Conservation (phyloP, 768 basidiomycete species). For the Boletus subparvulus region DNA sequence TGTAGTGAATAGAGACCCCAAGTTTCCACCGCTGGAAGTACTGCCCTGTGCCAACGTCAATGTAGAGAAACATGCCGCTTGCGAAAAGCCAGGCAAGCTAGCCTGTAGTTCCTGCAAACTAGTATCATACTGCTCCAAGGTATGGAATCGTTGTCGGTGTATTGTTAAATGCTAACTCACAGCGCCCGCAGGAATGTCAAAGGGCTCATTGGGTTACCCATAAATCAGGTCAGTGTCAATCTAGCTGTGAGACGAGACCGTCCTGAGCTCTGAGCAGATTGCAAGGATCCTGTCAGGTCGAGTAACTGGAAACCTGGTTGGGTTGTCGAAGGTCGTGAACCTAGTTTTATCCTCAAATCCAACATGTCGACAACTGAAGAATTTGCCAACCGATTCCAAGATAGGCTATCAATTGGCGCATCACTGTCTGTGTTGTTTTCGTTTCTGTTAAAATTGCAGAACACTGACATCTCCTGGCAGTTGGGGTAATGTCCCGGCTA, state of each 20-base stretch:
- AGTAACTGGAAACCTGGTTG: slow-evolving; percentile 23
- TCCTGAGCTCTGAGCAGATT: slow-evolving; percentile 14
- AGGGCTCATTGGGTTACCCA: slow-evolving; percentile 40
- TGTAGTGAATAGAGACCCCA: slow-evolving; percentile 10
- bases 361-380: slow-evolving; percentile 8
- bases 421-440: slow-evolving; percentile 21
- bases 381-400: slow-evolving; percentile 12
- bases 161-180: neutral
- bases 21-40: slow-evolving; percentile 24
- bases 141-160: neutral
- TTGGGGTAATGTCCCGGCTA: slow-evolving; percentile 38
- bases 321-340: slow-evolving; percentile 20
- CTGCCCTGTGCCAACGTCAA: slow-evolving; percentile 40
- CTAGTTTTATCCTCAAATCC: slow-evolving; percentile 15
- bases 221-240: slow-evolving; percentile 32
- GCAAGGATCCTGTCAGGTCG: slow-evolving; percentile 24
- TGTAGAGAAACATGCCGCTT: slow-evolving; percentile 19
- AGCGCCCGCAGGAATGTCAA: slow-evolving; percentile 39
- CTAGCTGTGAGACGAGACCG: neutral
- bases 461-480: slow-evolving; percentile 8
- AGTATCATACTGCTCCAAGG: slow-evolving; percentile 47
- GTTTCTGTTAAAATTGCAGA: neutral
- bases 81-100: slow-evolving; percentile 32
- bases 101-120: slow-evolving; percentile 35
- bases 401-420: slow-evolving; percentile 28